A percentile compares a stretch with the other conserved stretches of the same genome.
phyloP scores from a whole-genome alignment of 2,329 filamentous ascomycete species.

The Lasiodiplodia sp. region DNA sequence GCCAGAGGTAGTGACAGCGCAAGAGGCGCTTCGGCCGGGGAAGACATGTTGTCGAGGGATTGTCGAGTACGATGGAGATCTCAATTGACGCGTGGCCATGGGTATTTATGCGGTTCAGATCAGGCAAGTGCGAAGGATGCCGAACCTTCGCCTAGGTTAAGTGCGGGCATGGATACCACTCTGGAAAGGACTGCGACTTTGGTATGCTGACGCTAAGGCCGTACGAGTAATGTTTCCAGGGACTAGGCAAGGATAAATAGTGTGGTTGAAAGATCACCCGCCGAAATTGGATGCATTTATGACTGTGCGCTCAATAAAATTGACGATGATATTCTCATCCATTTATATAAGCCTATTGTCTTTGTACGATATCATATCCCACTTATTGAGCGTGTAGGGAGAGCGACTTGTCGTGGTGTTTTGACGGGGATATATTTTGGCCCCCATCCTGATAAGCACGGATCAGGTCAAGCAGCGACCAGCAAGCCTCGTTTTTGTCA shows the following conservation, averaged over 20 bases:
- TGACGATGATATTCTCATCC: not conserved
- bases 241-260: not conserved
- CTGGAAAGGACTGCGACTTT: not conserved
- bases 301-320: not conserved
- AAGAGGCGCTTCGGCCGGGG: not conserved
- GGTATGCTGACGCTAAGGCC: not conserved
- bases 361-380: not conserved
- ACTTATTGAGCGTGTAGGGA: not conserved
- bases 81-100: not conserved
- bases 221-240: not conserved
- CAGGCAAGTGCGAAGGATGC: not conserved
- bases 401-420: not conserved
- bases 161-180: not conserved
- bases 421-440: not conserved
- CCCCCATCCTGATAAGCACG: constrained; percentile 13
- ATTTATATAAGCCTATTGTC: not conserved
- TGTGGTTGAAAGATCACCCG: not conserved
- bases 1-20: constrained; percentile 12
- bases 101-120: constrained; percentile 4
- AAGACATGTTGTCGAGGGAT: constrained; percentile 5
- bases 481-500: constrained; percentile 15
- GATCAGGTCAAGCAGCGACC: not conserved
- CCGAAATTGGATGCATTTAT: not conserved
- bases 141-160: not conserved
- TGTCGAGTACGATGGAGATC: not conserved